Evolutionary conservation across 2,329 filamentous ascomycete genomes (phyloP).

Genomic region (Sodiomyces alkalinus): DNA sequence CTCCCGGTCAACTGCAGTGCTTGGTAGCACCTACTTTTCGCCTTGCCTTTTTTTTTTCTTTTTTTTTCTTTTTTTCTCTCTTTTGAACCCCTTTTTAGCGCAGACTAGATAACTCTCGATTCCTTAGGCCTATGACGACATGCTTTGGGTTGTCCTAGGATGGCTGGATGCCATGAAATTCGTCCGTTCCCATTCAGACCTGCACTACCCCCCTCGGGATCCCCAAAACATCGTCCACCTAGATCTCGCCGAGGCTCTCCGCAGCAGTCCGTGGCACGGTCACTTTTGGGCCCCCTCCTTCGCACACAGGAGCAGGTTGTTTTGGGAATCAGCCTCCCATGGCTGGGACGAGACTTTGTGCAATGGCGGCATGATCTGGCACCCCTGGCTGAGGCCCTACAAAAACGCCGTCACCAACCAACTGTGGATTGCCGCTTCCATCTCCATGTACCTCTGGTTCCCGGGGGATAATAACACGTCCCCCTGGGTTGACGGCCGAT

Average conservation of each 20-base stretch:
- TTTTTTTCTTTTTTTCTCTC: too few species aligned
- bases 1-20: too few species aligned
- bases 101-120: conserved; percentile 2
- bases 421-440: conserved; percentile 70
- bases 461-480: conserved; percentile 63
- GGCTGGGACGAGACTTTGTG: conserved; percentile 78
- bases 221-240: conserved; percentile 10
- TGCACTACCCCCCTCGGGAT: conserved; percentile 35
- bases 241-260: conserved; percentile 16
- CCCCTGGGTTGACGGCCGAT: conserved; percentile 36
- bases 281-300: conserved; percentile 61
- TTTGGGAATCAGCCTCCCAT: conserved; percentile 64
- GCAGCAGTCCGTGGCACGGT: conserved; percentile 54
- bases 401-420: conserved; percentile 97
- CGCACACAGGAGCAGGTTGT: conserved; percentile 67
- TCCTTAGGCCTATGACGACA: conserved; percentile 88
- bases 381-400: conserved; percentile 63
- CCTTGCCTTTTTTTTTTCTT: too few species aligned
- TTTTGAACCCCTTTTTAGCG: background rate
- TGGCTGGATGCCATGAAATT: conserved; percentile 79
- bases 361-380: conserved; percentile 84
- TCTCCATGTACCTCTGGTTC: conserved; percentile 81
- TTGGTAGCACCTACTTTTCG: too few species aligned
- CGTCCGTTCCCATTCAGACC: conserved; percentile 49
- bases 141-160: conserved; percentile 85